Percentiles rank a stretch among this genome's conserved stretches.
phyloP scores from a whole-genome alignment of 1,139 yeast genomes.

The Yueomyces sp. region DNA sequence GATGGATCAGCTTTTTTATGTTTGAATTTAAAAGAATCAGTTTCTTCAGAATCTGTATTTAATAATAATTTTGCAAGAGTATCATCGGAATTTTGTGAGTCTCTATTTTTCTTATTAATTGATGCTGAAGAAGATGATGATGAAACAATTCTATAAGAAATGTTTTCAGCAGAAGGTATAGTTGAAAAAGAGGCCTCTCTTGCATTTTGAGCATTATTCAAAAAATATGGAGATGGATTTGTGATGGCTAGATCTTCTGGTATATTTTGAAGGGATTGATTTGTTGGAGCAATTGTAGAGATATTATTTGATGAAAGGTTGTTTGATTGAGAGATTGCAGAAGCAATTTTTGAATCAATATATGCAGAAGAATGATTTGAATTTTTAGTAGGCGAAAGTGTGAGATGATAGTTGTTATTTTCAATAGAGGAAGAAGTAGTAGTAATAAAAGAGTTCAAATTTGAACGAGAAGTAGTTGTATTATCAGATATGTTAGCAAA shows the following conservation, averaged over 20 bases:
- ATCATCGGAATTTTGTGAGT: too few species aligned
- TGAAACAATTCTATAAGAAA: constrained; percentile 17
- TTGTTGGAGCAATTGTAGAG: not conserved
- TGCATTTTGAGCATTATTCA: not conserved
- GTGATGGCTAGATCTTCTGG: not conserved
- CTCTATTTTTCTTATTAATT: too few species aligned
- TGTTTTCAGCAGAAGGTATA: constrained; percentile 18
- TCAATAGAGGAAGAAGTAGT: not conserved
- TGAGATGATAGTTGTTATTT: too few species aligned
- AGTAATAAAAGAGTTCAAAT: not conserved
- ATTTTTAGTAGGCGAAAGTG: not conserved
- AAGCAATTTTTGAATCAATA: constrained; percentile 3
- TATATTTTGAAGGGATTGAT: not conserved
- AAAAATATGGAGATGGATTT: too few species aligned
- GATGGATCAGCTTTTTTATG: not conserved
- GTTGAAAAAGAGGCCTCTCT: constrained; percentile 2
- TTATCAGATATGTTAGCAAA: constrained; percentile 27
- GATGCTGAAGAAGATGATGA: constrained; percentile 4
- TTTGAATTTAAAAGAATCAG: too few species aligned
- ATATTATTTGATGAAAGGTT: not conserved
- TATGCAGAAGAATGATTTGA: not conserved
- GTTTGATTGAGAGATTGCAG: constrained; percentile 5
- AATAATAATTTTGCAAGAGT: not conserved
- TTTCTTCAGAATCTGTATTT: too few species aligned
- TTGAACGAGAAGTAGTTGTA: constrained; percentile 7